Conservation (phyloP, 129 eudicot genomes). For the Scalesia atractyloides region DNA sequence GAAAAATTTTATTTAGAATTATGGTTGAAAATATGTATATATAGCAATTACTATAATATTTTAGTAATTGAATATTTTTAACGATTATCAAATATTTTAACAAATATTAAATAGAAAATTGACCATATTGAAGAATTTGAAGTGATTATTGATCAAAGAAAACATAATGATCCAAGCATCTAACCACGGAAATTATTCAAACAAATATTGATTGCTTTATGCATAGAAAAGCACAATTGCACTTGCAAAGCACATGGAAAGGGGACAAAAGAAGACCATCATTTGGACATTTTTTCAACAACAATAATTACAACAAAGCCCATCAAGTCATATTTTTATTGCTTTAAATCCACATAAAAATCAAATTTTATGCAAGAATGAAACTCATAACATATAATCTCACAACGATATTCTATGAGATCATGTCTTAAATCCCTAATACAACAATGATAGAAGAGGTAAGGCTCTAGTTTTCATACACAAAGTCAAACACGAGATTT, state of each 20-base stretch:
- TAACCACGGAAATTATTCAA: conserved; percentile 29
- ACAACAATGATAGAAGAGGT: background rate
- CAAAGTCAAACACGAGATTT: conserved; percentile 2
- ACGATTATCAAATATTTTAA: too few species aligned
- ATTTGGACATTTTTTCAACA: conserved; percentile 30
- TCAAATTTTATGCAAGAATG: background rate
- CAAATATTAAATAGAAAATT: background rate
- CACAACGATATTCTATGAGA: background rate
- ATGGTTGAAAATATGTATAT: too few species aligned
- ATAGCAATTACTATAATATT: too few species aligned
- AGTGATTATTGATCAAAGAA: conserved; percentile 2
- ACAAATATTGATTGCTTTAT: conserved; percentile 25
- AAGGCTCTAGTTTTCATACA: background rate
- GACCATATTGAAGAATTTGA: background rate
- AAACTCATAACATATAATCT: background rate
- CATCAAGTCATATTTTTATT: conserved; percentile 23
- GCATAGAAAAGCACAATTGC: conserved; percentile 34
- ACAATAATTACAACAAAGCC: conserved; percentile 36
- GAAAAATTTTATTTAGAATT: too few species aligned
- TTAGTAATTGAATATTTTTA: too few species aligned
- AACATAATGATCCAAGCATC: conserved; percentile 3
- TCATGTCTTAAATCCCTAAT: conserved; percentile 14
- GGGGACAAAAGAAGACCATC: conserved; percentile 31
- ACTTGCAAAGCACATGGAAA: conserved; percentile 29
- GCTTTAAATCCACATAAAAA: conserved; percentile 20